phyloP scores from a whole-genome alignment of 495 filamentous ascomycete genomes.

The Bombardia bombarda region DNA sequence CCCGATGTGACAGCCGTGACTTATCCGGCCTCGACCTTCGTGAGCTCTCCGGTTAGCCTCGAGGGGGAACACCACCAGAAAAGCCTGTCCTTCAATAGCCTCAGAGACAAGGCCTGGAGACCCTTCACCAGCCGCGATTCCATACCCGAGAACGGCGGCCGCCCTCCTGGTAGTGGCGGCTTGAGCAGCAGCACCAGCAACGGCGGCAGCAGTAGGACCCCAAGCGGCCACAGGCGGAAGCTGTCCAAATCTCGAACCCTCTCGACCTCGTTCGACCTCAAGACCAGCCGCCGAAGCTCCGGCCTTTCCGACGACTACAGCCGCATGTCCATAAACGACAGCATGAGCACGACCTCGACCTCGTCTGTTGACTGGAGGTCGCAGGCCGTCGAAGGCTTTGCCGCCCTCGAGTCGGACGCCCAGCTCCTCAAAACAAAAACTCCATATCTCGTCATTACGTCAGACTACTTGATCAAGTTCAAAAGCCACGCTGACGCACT shows the following conservation, averaged over 20 bases:
- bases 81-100: constrained; percentile 19
- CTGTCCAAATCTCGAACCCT: constrained; percentile 19
- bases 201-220: not conserved
- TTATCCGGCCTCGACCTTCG: constrained; percentile 4
- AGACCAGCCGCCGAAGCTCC: constrained; percentile 17
- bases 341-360: constrained; percentile 2
- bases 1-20: constrained; percentile 6
- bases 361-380: constrained; percentile 19
- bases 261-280: constrained; percentile 10
- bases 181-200: constrained; percentile 5
- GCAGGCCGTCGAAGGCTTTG: constrained; percentile 45
- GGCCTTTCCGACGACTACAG: constrained; percentile 19
- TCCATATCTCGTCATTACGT: constrained; percentile 87
- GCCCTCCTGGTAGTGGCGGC: no score
- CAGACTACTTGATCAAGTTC: constrained; percentile 73
- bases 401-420: constrained; percentile 71
- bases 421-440: constrained; percentile 78
- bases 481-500: constrained; percentile 60
- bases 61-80: constrained; percentile 13
- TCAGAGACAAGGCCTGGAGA: constrained; percentile 14
- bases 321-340: constrained; percentile 17
- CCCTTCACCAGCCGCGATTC: constrained; percentile 15
- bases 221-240: constrained; percentile 10
- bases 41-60: constrained; percentile 19
- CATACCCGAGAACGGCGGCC: not conserved